Evolutionary conservation across 164 flowering plant species (phyloP), one percentile per base, ranked within the genome.

Genomic region (Tetracentron sinense): DNA sequence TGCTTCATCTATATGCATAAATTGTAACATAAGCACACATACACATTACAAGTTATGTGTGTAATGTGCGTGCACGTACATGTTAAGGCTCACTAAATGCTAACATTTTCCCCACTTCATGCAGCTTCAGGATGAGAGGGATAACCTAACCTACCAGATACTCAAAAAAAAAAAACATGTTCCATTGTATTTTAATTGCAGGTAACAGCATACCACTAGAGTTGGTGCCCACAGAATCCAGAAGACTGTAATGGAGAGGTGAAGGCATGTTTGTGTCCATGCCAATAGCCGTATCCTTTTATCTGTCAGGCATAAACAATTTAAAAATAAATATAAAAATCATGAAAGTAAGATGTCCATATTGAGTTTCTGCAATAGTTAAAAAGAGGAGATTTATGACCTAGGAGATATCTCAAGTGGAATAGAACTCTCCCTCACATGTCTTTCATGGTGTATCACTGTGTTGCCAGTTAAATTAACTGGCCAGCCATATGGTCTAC

Each of bases 191-290:
- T 35, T 7, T 44, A 42, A 19, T 12, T 19, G 55, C 33, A 48
- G 22, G 30, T 53, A 38, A 63, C 54, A 67, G 23, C 78, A 17
- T 88, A 90, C 98, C 91, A 90, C 96, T 65, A 86, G 56, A 52
- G 81, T 85, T 52, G 97, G 97, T 58, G 96, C 90, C 97, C 98
- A 94, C 1, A 91, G 81, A 72, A 94, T 83, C 98, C 97, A 90
- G 60, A 91, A 85, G 46, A 85, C 71, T 52, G 81, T 69, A 66
- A 74, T 51, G 6, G 96, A 82, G 72, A 94, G 86, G 17, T 89
- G 85, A 59, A 90, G 76, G 60, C 85, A 81, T 66, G 88, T 75
- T 74, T 93, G 97, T 29, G 89, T 83, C 70, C 77, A 79, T 38
- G 67, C 78, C 75, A 94, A 71, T 11, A 90, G 73, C 91, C 84